Evolutionary conservation across 208 protist genomes (phyloP), one percentile per base, ranked within the genome.

Genomic region (Trypanosoma lewisi): DNA sequence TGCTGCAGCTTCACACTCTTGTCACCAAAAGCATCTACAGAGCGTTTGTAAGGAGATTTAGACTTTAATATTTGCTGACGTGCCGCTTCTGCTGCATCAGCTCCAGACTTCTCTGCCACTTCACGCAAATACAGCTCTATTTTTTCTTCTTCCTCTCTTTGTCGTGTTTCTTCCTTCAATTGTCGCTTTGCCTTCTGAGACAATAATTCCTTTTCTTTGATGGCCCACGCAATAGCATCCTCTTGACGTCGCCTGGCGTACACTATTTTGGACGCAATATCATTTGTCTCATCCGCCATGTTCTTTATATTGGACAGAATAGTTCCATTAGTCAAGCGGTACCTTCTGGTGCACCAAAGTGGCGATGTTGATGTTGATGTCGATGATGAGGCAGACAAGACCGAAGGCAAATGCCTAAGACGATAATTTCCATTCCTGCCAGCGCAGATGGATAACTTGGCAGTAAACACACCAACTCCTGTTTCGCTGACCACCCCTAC

Each of bases 1-100:
- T 91, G 89, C 63, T 91, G 82, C 37, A 95, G 77, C 17, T 73
- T 76, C 34, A 95, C 89, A 44, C 75, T 84, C 39, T 86, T 87
- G 60, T 93, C 82, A 9, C 84, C 86, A 77, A 95, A 95, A 48
- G 86, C 86, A 56, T 93, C 86, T 17, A 91, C 75, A 31, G 89
- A 95, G 39, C 82, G 80, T 3, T 79, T 61, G 72, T 95, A 95
- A 47, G 72, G 77, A 1, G 64, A 48, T 50, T 87, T 74, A 27
- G 83, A 72, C 23, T 80, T 73, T 17, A 63, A 70, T 8, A 91
- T 58, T n/a, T 61, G 67, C 17, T 71, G 57, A 6, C 76, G 71
- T 75, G 83, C 83, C 28, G 75, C 75, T 54, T 82, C 81, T 16
- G 78, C 80, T 8, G 75, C 82, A 6, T 67, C 77, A 14, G 70